Conservation (phyloP, 441 rosid species). For the Dalechampia spathulata region DNA sequence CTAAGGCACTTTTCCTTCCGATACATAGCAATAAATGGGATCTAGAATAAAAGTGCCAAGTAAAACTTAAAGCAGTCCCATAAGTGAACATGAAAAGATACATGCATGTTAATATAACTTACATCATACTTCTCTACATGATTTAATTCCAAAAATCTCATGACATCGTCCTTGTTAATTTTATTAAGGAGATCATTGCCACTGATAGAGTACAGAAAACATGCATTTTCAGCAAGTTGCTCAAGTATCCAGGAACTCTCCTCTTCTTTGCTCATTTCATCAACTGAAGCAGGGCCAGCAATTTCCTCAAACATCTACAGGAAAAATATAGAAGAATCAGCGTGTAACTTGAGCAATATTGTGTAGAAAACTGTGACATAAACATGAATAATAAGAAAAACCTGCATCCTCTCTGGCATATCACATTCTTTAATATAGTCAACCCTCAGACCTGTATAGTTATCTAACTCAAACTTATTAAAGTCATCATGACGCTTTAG, state of each 20-base stretch:
- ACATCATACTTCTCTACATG: slow-evolving; percentile 38
- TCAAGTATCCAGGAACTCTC: slow-evolving; percentile 65
- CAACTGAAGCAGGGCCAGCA: slow-evolving; percentile 15
- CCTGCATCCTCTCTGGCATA: slow-evolving; percentile 89
- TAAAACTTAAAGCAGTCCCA: background rate
- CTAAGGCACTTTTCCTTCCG: slow-evolving; percentile 16
- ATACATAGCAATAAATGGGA: slow-evolving; percentile 19
- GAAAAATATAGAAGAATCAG: background rate
- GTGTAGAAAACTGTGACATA: background rate
- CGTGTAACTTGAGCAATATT: background rate
- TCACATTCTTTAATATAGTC: slow-evolving; percentile 53
- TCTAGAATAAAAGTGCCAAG: background rate
- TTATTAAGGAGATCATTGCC: slow-evolving; percentile 23
- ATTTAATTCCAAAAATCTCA: slow-evolving; percentile 9
- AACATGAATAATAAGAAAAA: slow-evolving; percentile 10
- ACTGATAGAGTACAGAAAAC: background rate
- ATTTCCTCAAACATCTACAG: slow-evolving; percentile 13
- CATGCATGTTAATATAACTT: background rate
- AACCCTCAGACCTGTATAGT: slow-evolving; percentile 66
- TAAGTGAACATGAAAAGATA: background rate
- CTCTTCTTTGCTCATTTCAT: slow-evolving; percentile 46
- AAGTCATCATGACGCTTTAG: slow-evolving; percentile 21
- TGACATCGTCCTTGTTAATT: slow-evolving; percentile 50
- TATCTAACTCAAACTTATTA: slow-evolving; percentile 53
- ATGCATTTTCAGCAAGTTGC: slow-evolving; percentile 28